These are phyloP conservation scores for Quercus lobata DNA, from an alignment of 331 rosid genomes.

Conservation along the genomic window DNA sequence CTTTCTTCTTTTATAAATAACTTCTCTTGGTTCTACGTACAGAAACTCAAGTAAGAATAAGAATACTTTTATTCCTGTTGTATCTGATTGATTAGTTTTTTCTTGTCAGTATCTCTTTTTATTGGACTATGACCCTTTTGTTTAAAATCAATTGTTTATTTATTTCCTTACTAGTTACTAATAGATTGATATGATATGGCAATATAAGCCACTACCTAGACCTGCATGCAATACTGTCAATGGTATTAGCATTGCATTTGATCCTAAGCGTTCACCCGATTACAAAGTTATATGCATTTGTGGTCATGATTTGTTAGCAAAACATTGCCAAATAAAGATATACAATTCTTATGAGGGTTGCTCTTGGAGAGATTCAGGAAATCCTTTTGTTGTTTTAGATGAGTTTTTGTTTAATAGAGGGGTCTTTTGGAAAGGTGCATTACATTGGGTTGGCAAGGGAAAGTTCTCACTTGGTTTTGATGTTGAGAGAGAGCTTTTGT, in stretches of 20 bases:
- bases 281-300: conserved; percentile 19
- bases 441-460: conserved; percentile 13
- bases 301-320: too few relatives aligned
- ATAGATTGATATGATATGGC: not conserved
- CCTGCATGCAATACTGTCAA: not conserved
- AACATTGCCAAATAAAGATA: conserved; percentile 2
- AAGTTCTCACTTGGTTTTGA: conserved; percentile 6
- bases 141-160: not conserved
- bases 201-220: conserved; percentile 7
- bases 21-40: too few relatives aligned
- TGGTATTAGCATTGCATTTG: conserved; percentile 19
- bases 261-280: conserved; percentile 13
- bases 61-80: too few relatives aligned
- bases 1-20: too few relatives aligned
- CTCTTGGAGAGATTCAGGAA: conserved; percentile 9
- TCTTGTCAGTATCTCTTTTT: too few relatives aligned
- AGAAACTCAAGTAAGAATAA: too few relatives aligned
- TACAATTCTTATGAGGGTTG: conserved; percentile 11
- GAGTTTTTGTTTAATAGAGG: not conserved
- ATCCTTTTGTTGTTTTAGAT: not conserved
- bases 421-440: conserved; percentile 18
- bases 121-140: too few relatives aligned
- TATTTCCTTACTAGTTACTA: not conserved
- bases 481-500: not conserved
- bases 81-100: too few relatives aligned